These are phyloP conservation scores for Sclerotinia spermophila DNA, from an alignment of 2,329 filamentous ascomycete genomes.

Conservation along the genomic window DNA sequence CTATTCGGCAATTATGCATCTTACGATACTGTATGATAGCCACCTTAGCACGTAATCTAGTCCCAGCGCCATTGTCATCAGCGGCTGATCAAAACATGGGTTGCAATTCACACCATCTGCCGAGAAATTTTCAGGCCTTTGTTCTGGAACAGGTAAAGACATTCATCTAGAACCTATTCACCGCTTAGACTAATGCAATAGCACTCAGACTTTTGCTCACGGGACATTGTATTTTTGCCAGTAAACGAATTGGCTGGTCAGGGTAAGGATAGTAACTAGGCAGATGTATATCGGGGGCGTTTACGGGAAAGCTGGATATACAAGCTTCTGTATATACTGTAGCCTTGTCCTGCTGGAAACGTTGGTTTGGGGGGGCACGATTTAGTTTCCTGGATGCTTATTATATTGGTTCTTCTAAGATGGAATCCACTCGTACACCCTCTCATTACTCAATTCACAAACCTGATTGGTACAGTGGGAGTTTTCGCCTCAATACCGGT, in stretches of 20 bases:
- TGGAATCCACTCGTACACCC: background rate
- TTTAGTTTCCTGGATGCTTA: background rate
- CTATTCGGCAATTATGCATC: conserved; percentile 9
- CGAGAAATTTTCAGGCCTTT: background rate
- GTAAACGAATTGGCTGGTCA: background rate
- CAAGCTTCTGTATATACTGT: background rate
- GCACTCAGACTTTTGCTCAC: background rate
- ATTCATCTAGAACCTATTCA: background rate
- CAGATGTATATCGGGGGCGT: conserved; percentile 12
- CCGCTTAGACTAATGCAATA: background rate
- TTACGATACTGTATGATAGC: background rate
- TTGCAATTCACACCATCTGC: background rate
- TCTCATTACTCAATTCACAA: background rate
- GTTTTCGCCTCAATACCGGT: conserved; percentile 17
- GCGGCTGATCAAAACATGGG: conserved; percentile 9
- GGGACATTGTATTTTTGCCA: background rate
- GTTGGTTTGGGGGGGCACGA: background rate
- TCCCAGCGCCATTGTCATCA: conserved; percentile 1
- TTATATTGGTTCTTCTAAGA: background rate
- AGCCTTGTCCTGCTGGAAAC: conserved; percentile 17
- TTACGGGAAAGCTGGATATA: conserved; percentile 10
- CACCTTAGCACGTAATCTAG: conserved; percentile 10
- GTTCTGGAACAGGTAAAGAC: background rate
- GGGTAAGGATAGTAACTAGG: background rate
- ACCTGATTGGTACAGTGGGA: background rate